These are phyloP conservation scores for Yamadazyma membranifaciens DNA, from an alignment of 1,139 yeast species.

Conservation along the genomic window DNA sequence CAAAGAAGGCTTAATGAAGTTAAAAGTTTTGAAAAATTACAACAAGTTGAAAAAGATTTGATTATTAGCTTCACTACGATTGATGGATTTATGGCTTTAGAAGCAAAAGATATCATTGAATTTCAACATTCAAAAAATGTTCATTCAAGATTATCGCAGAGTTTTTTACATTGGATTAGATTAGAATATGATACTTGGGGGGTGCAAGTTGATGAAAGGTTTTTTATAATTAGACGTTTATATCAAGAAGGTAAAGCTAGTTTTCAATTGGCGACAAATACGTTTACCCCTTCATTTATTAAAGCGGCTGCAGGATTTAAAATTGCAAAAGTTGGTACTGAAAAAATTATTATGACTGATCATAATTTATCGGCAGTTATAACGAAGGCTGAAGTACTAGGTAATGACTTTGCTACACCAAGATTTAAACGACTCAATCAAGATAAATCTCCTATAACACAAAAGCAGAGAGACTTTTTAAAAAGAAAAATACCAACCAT, in stretches of 20 bases:
- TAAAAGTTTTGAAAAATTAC: conserved; percentile 14
- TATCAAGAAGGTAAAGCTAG: neutral
- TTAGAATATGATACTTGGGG: conserved; percentile 38
- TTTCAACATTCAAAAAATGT: conserved; percentile 15
- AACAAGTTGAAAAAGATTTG: conserved; percentile 14
- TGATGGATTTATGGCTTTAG: conserved; percentile 33
- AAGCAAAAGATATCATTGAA: conserved; percentile 14
- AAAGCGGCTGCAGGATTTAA: conserved; percentile 3
- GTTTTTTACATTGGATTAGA: conserved; percentile 27
- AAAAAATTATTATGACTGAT: conserved; percentile 13
- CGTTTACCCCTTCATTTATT: neutral
- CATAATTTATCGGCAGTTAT: conserved; percentile 19
- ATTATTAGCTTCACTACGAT: conserved; percentile 24
- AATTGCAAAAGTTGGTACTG: conserved; percentile 11
- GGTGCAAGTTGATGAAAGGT: conserved; percentile 14
- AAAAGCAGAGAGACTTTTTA: conserved; percentile 20
- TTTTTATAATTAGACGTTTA: conserved; percentile 18
- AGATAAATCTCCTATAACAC: conserved; percentile 8
- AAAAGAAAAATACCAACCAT: conserved; percentile 15
- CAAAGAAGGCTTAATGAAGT: conserved; percentile 17
- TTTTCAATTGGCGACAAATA: conserved; percentile 12
- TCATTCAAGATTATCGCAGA: conserved; percentile 15
- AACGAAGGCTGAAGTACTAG: conserved; percentile 18
- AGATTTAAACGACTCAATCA: neutral
- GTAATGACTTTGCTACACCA: conserved; percentile 2